A percentile compares a stretch with the other conserved stretches of the same genome.
phyloP scores from a whole-genome alignment of 1,139 yeast genomes.

The Taphrina confusa region DNA sequence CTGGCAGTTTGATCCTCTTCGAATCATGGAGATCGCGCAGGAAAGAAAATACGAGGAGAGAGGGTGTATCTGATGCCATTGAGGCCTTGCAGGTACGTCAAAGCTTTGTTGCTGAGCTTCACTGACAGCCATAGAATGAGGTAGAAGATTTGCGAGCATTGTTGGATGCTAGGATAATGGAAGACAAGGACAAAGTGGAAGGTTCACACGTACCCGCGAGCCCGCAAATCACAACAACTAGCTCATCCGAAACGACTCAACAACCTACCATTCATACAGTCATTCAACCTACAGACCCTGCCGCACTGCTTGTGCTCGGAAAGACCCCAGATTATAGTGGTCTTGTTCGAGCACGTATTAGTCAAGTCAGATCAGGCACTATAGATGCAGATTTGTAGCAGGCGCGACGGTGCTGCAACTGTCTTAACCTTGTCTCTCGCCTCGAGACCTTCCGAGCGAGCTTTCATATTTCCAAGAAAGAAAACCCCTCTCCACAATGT shows the following conservation, averaged over 20 bases:
- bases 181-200: not conserved
- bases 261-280: no score
- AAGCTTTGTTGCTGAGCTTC: no score
- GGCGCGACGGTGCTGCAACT: no score
- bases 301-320: conserved; percentile 9
- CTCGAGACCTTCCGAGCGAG: no score
- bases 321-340: conserved; percentile 1
- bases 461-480: no score
- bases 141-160: conserved; percentile 18
- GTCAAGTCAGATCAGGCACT: conserved; percentile 15
- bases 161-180: not conserved
- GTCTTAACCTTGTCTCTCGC: no score
- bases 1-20: conserved; percentile 73
- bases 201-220: no score
- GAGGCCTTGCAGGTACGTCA: conserved; percentile 20
- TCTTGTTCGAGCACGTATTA: conserved; percentile 5
- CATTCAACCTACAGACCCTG: conserved; percentile 16
- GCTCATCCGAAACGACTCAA: not conserved
- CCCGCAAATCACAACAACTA: no score
- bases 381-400: conserved; percentile 12
- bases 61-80: conserved; percentile 33
- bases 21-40: conserved; percentile 70
- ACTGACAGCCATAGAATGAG: no score
- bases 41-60: conserved; percentile 51
- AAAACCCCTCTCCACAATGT: no score